Evolutionary conservation across 2,329 filamentous ascomycete species (phyloP), one percentile per base, ranked within the genome.

Genomic region (Fonsecaea monophora): DNA sequence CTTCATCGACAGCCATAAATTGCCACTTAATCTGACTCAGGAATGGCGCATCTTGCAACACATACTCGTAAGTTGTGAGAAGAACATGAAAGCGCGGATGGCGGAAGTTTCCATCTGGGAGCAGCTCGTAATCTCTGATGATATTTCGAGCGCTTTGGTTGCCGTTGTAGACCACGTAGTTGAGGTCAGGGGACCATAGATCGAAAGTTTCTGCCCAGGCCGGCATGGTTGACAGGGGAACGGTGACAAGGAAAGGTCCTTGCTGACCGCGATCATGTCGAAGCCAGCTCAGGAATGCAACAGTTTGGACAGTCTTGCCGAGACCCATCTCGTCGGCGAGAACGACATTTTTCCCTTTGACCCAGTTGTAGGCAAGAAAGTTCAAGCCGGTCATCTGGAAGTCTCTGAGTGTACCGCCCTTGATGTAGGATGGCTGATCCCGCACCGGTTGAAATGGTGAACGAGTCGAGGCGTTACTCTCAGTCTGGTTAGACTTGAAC

Each of bases 201-300:
- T 97, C 95, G 79, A 99, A 97, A 0, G 95, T 99, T 75, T 99
- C 95, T 54, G 92, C 95, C 95, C 95, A 99, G 2, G 95, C 93
- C 6, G 95, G 94, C 81, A 99, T 97, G 56, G 96, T 97, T 68
- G 94, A 98, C 30, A 99, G 85, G 34, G 95, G 95, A 7, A 97
- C 95, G n/a, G 98, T 92, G 67, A 98, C 94, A 53, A 99, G 87
- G 75, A 97, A 98, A 0, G 95, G 95, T 0, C 95, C 95, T 78
- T 98, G 92, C 77, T 99, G 95, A 58, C 85, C 86, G 72, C 94
- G 89, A 66, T 93, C 89, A 79, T 98, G 94, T 62, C 92, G 91
- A 67, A 99, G 85, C 94, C 95, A 99, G 77, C 94, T 97, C 78
- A 99, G 90, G 78, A 98, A 98, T 0, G 94, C 89, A 34, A 99